Evolutionary conservation across 371 early-diverging fungal species (phyloP).

Genomic region (Lichtheimia hyalospora): DNA sequence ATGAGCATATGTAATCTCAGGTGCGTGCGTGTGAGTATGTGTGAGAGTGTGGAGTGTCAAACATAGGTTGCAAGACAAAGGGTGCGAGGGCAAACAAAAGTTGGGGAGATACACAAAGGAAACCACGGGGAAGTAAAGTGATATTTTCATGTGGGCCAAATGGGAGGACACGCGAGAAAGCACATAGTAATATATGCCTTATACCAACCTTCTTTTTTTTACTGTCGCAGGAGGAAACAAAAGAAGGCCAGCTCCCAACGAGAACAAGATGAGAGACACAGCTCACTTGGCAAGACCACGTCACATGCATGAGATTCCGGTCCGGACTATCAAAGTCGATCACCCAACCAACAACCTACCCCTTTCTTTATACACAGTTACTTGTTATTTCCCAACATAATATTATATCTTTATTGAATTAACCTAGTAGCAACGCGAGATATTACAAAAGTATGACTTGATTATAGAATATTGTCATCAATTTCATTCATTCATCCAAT

Average conservation of each 20-base stretch:
- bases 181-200: conserved; percentile 2
- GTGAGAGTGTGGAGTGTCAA: neutral
- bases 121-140: too few species aligned
- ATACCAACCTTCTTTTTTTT: conserved; percentile 3
- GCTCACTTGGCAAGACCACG: neutral
- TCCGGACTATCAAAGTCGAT: neutral
- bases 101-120: too few species aligned
- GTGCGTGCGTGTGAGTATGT: too few species aligned
- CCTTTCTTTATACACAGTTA: neutral
- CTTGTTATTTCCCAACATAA: too few species aligned
- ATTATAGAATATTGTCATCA: too few species aligned
- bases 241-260: neutral
- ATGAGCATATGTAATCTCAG: neutral
- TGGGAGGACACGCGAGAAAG: neutral
- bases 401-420: too few species aligned
- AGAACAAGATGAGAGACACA: neutral
- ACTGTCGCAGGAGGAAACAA: conserved; percentile 4
- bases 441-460: too few species aligned
- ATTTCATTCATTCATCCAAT: too few species aligned
- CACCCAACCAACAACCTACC: neutral
- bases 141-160: neutral
- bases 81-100: neutral
- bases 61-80: neutral
- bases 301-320: conserved; percentile 3
- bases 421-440: too few species aligned